A percentile compares a stretch with the other conserved stretches of the same genome.
These are phyloP conservation scores for Brassica balearica DNA, from an alignment of 441 rosid genomes.

Conservation along the genomic window DNA sequence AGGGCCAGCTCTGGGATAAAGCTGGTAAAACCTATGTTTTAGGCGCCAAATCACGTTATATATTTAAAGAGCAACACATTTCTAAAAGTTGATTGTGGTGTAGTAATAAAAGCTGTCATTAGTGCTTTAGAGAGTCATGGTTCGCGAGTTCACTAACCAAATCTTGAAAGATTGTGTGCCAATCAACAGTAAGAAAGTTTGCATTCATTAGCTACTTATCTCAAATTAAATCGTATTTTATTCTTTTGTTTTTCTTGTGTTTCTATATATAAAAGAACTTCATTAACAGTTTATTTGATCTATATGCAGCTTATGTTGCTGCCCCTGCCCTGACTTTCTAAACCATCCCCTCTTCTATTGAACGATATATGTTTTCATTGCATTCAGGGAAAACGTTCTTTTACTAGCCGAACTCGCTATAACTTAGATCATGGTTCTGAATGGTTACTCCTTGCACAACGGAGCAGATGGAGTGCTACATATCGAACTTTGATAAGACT, in stretches of 20 bases:
- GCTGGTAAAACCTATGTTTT: too few species aligned
- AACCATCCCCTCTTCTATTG: background rate
- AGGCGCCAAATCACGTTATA: too few species aligned
- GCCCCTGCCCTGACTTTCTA: background rate
- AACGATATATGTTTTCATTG: background rate
- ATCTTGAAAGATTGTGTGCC: slow-evolving; percentile 75
- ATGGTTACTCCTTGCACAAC: background rate
- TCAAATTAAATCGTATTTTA: background rate
- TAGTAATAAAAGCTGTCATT: too few species aligned
- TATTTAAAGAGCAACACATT: too few species aligned
- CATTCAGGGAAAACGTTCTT: background rate
- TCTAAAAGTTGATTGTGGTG: too few species aligned
- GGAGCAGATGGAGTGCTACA: background rate
- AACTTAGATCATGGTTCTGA: background rate
- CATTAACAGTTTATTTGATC: background rate
- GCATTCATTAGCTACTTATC: background rate
- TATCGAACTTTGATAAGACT: background rate
- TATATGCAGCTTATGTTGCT: background rate
- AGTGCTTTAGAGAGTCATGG: too few species aligned
- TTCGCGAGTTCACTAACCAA: slow-evolving; percentile 40
- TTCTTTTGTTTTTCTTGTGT: background rate
- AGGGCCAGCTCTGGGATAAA: too few species aligned
- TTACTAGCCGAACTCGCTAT: background rate
- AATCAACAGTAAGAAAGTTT: slow-evolving; percentile 46
- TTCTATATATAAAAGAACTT: slow-evolving; percentile 4